These are phyloP conservation scores for Leishmania martiniquensis DNA, from an alignment of 208 protist genomes.

Conservation along the genomic window DNA sequence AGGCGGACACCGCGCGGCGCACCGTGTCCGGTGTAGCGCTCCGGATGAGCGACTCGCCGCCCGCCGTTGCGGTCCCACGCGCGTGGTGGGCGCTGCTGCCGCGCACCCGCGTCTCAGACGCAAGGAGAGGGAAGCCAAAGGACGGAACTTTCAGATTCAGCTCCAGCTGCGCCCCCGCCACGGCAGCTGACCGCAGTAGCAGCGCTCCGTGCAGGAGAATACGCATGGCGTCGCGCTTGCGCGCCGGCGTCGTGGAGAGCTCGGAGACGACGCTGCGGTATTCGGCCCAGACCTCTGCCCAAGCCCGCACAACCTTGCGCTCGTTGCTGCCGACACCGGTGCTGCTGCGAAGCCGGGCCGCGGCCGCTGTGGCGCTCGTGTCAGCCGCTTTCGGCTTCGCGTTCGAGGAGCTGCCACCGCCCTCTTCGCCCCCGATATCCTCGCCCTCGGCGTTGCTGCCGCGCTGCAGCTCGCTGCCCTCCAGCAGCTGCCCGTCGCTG, in stretches of 20 bases:
- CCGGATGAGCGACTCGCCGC: conserved; percentile 26
- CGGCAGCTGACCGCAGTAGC: conserved; percentile 70
- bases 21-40: conserved; percentile 71
- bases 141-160: conserved; percentile 77
- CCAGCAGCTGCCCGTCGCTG: conserved; percentile 29
- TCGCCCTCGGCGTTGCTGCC: neutral
- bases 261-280: conserved; percentile 61
- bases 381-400: neutral
- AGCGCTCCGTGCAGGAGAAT: conserved; percentile 83
- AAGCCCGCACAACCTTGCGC: conserved; percentile 67
- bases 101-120: conserved; percentile 52
- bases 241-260: conserved; percentile 67
- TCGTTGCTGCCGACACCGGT: conserved; percentile 42
- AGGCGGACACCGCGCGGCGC: conserved; percentile 60
- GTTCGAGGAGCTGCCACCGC: conserved; percentile 4
- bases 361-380: conserved; percentile 6
- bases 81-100: conserved; percentile 19
- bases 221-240: conserved; percentile 79
- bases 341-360: conserved; percentile 23
- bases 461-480: conserved; percentile 18
- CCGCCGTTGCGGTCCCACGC: conserved; percentile 3
- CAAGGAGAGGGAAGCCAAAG: conserved; percentile 84
- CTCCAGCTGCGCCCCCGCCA: conserved; percentile 69
- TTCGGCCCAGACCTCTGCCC: conserved; percentile 88
- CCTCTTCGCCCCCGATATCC: neutral